Evolutionary conservation across 202 grass and related monocot species (phyloP), one percentile per base, ranked within the genome.

Genomic region (Saccharum hybrid): DNA sequence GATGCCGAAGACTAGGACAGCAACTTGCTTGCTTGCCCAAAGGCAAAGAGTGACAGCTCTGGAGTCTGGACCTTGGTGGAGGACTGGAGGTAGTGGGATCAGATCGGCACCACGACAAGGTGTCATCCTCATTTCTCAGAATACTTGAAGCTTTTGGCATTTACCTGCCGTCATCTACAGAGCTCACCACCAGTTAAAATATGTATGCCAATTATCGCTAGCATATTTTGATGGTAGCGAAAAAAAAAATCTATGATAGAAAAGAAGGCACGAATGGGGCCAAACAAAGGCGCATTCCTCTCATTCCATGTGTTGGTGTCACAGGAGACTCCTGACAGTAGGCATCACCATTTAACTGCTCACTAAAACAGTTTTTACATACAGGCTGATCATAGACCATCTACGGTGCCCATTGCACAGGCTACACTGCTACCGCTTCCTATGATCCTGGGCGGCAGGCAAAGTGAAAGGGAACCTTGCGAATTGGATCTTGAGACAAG

Each of bases 401-500:
- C 45, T 82, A 72, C 69, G 37, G 31, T 38, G 1, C 51, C 31
- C 21, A 28, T 4, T 68, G 23, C 39, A 63, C 13, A 11, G 22
- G 63, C 16, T 63, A 40, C 22, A 68, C 10, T 40, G 31, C 28
- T 73, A 31, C 6, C 63, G 82, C 13, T 42, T 81, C 42, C 37
- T 37, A 13, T 86, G 49, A 71, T 81, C 88, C 21, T 21, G 18
- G 22, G 80, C 26, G 7, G 75, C 62, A 18, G 84, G 68, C 76
- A 48, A 86, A 16, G 63, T 79, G 75, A 97, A 97, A 45, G 92
- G 94, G 77, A 97, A 94, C 71, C 91, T 97, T 52, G 84, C 90
- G 40, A 93, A 91, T 8, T 91, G 86, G 51, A 97, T 89, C 38
- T 67, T 84, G n/a, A 97, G 88, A 57, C 57, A 31, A 0, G 81